phyloP scores from a whole-genome alignment of 2,329 filamentous ascomycete genomes.

The Trichoderma simmonsii region DNA sequence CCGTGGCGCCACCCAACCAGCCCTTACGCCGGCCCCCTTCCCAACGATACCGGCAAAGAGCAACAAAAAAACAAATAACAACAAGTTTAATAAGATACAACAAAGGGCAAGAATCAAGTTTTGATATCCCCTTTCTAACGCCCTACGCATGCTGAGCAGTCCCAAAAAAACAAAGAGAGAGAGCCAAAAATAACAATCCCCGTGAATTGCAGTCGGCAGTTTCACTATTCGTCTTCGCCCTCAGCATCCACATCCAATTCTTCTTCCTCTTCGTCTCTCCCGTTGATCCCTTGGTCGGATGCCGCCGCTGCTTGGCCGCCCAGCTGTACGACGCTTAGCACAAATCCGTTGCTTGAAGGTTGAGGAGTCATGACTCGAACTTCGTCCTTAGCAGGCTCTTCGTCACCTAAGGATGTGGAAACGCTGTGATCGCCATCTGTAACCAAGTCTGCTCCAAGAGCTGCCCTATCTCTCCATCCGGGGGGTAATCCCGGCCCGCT shows the following conservation, averaged over 20 bases:
- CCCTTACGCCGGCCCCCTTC: conserved; percentile 20
- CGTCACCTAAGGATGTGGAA: conserved; percentile 20
- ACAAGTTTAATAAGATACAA: not conserved
- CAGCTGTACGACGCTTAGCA: conserved; percentile 22
- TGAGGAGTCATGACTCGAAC: conserved; percentile 32
- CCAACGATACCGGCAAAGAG: not conserved
- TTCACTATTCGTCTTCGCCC: conserved; percentile 33
- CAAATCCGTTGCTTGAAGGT: conserved; percentile 22
- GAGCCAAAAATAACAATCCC: not conserved
- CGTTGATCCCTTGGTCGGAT: not conserved
- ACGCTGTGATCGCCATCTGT: not conserved
- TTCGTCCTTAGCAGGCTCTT: conserved; percentile 33
- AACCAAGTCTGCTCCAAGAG: not conserved
- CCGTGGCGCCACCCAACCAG: conserved; percentile 24
- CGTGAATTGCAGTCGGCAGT: conserved; percentile 25
- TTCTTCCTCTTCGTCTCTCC: not conserved
- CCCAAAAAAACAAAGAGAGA: not conserved
- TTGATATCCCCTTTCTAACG: not conserved
- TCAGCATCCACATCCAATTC: conserved; percentile 33
- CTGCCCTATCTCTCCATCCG: conserved; percentile 44
- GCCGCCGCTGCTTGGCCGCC: conserved; percentile 19
- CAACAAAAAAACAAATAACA: not conserved
- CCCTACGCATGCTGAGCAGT: not conserved
- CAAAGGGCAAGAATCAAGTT: not conserved
- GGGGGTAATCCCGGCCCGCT: conserved; percentile 63